phyloP scores from a whole-genome alignment of 352 stramenopile genomes.

The Aphanomyces cochlioides region DNA sequence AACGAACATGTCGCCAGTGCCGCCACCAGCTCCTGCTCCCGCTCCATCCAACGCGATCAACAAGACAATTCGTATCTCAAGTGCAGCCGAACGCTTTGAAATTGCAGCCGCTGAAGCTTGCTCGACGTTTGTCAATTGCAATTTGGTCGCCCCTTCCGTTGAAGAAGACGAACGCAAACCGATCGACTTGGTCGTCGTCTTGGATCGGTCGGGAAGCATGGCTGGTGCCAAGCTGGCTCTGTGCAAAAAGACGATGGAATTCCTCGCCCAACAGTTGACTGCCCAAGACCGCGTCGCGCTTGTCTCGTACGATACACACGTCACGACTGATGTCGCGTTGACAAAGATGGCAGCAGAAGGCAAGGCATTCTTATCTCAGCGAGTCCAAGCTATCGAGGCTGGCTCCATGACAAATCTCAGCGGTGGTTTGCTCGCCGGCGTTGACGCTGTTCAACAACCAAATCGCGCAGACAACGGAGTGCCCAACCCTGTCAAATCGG shows the following conservation, averaged over 20 bases:
- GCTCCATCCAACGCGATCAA: background rate
- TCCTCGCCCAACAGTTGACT: slow-evolving; percentile 43
- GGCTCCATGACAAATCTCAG: slow-evolving; percentile 53
- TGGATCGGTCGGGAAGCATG: slow-evolving; percentile 55
- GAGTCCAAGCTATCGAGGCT: slow-evolving; percentile 38
- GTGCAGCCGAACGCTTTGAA: background rate
- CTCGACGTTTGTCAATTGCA: slow-evolving; percentile 20
- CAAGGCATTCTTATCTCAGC: slow-evolving; percentile 36
- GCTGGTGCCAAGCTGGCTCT: slow-evolving; percentile 42
- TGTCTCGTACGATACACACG: slow-evolving; percentile 47
- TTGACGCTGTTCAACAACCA: slow-evolving; percentile 32
- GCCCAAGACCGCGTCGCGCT: slow-evolving; percentile 50
- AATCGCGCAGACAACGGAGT: background rate
- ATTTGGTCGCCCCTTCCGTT: background rate
- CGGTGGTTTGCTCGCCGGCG: slow-evolving; percentile 38
- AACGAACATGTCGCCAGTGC: background rate
- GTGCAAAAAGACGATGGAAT: slow-evolving; percentile 52
- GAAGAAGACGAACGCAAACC: slow-evolving; percentile 35
- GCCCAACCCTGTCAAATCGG: slow-evolving; percentile 42
- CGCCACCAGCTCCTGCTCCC: background rate
- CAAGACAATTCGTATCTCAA: background rate
- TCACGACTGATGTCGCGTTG: slow-evolving; percentile 40
- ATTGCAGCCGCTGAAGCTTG: background rate
- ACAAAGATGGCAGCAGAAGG: slow-evolving; percentile 36
- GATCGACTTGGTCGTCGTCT: slow-evolving; percentile 52